Base-by-base conservation (phyloP, 108 stramenopile genomes). In the Stephanodiscus minutulus region DNA sequence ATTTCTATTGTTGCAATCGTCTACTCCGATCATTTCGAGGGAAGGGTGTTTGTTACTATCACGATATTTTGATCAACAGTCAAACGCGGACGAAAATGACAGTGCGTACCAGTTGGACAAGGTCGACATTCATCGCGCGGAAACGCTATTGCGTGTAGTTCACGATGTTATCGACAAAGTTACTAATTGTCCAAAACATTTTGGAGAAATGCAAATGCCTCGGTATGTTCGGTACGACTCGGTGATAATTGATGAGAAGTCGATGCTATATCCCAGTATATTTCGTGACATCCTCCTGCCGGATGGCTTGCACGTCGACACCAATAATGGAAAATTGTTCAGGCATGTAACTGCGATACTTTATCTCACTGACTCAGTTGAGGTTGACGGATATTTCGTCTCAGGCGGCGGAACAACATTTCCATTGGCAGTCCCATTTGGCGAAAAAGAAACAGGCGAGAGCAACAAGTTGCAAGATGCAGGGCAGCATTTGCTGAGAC, bases 221-320 rank as follows among this genome's bases (percentile, higher is more conserved):
- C 52, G 77, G 18, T 78, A 78, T 54, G 70, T 78, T 17, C 70
- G 64, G 18, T 78, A 78, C 24, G 56, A 72, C n/a, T 24, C 59
- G 22, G 61, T n/a, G 18, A 12, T 24, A 29, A 62, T 63, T 20
- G 68, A 62, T 12, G 31, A 9, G 27, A 50, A 28, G 3, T 41
- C 41, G 24, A 59, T 37, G 6, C 53, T 36, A 22, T 28, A 76
- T 56, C 28, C 58, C 41, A 59, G 43, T 24, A 36, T 11, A 27
- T 63, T 77, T 57, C 47, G 37, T 15, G 48, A 70, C 17, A 48
- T 41, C 15, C 21, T 77, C 6, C 58, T 82, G 9, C 81, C 81
- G 20, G 81, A 82, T 52, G 81, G 81, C 4, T 56, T 70, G 17
- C 81, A 82, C 61, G 70, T 76, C 21, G 81, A 82, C 39, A 82